Evolutionary conservation across 352 stramenopile genomes (phyloP), one percentile per base, ranked within the genome.

Genomic region (Phytophthora boehmeriae): DNA sequence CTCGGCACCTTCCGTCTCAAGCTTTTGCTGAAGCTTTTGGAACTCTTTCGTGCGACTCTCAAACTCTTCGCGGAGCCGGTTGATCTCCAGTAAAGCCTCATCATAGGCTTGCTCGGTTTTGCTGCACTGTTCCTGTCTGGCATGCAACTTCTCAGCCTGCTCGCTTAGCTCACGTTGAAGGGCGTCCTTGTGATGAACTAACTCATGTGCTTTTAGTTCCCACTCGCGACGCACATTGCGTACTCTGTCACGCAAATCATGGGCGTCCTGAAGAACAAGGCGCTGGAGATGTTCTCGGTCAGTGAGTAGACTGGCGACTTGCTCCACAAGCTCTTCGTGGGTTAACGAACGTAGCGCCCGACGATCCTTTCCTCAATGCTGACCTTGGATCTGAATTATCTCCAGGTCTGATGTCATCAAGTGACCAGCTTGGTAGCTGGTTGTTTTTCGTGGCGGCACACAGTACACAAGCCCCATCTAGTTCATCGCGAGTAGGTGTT

Each of bases 231-330:
- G 68, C 50, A 92, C 74, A 25, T 23, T 20, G 2, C 46, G 23
- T 2, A 80, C 71, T 50, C 75, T 80, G 14, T 64, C 53, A 34
- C 73, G 67, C 5, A 92, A 66, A 27, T 72, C 75, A 16, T 66
- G 65, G 0, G 76, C 80, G 45, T 90, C 80, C 5, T 67, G 63
- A 2, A 76, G 42, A 0, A 90, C 53, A 16, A 82, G 64, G 20
- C 54, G 59, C 2, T 51, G 59, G 39, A 92, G 66, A 46, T 73
- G 65, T 23, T 73, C 44, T n/a, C 82, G 78, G 38, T 91, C 82
- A 2, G 53, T 30, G 5, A 76, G 59, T 6, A 89, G 28, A 13
- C 48, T 46, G 6, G 66, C 14, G 10, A 88, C 61, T n/a, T 84
- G 44, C 6, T 63, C 51, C 4, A 88, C 58, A 23, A 91, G 59